phyloP scores from a whole-genome alignment of 1,284 basidiomycete genomes.

The Leucoagaricus sp. region DNA sequence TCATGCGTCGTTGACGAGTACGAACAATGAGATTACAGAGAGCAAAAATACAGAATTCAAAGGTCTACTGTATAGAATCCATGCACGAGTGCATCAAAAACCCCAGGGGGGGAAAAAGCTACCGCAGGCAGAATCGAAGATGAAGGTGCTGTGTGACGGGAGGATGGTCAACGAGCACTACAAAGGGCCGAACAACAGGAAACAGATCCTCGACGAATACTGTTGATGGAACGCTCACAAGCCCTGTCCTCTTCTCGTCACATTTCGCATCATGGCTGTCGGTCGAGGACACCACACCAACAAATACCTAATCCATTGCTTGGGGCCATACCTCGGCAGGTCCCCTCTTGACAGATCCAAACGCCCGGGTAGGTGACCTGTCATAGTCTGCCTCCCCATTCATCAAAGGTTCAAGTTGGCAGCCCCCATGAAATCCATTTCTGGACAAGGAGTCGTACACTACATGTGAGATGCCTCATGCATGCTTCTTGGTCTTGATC shows the following conservation, averaged over 20 bases:
- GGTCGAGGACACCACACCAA: background rate
- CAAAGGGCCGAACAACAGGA: background rate
- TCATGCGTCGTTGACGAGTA: no score
- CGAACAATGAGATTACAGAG: no score
- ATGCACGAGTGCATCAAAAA: constrained; percentile 6
- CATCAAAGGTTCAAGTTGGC: background rate
- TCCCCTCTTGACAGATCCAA: constrained; percentile 1
- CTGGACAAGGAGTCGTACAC: constrained; percentile 4
- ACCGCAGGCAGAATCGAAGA: constrained; percentile 10
- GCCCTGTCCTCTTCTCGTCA: background rate
- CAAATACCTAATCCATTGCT: constrained; percentile 1
- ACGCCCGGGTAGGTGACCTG: constrained; percentile 8
- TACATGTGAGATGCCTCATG: background rate
- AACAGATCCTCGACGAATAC: no score
- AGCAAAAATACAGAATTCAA: background rate
- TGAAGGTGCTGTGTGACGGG: background rate
- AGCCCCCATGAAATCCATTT: constrained; percentile 1
- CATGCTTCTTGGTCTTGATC: background rate
- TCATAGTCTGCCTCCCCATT: constrained; percentile 5
- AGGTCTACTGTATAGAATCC: constrained; percentile 1
- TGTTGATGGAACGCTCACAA: no score
- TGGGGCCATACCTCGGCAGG: background rate
- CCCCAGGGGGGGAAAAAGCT: constrained; percentile 6
- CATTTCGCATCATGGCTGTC: background rate
- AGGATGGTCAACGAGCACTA: background rate